Base-by-base conservation (phyloP, 441 rosid species). In the Populus hybrid region DNA sequence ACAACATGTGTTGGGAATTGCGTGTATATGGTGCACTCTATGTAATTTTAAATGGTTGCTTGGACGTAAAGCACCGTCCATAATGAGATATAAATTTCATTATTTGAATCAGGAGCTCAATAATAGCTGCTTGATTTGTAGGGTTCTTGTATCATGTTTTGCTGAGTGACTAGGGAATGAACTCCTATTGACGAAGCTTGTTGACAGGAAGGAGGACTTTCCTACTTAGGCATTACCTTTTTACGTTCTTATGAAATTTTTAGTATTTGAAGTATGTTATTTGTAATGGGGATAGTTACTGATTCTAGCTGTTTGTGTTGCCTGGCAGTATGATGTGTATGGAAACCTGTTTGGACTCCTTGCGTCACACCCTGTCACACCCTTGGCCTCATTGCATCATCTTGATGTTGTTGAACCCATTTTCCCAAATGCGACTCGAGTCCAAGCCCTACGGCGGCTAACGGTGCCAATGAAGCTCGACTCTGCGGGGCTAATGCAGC, bases 331-430 rank as follows among this genome's bases (percentile, higher is more conserved):
- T 82, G 99, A 96, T 77, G 99, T 96, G 63, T 94, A 94, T 72
- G 99, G 99, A 38, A 91, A 94, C 88, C 83, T 96, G 69, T 90
- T 96, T 73, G 99, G 99, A 24, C 92, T 96, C 74, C 93, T 96
- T 10, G 96, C 97, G 1, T 92, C 99, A 0, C 99, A 96, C 79
- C 99, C 99, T 0, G 88, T 94, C 8, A 73, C 98, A 0, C 99
- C 99, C 5, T 74, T 96, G 74, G 97, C 93, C 66, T 90, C 98
- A 3, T 81, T 96, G 73, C 99, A 96, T 81, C 98, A 96, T 78
- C 93, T 96, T 3, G 98, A 96, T 40, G 90, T 96, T 30, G 98
- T 96, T 9, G 97, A 93, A 77, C 98, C 99, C 8, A 92, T 96
- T 74, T 96, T 96, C 83, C 98, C 99, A 4, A 89, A 94, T 32